Conservation (phyloP, 2,329 filamentous ascomycete species). For the Sporothrix sp. region DNA sequence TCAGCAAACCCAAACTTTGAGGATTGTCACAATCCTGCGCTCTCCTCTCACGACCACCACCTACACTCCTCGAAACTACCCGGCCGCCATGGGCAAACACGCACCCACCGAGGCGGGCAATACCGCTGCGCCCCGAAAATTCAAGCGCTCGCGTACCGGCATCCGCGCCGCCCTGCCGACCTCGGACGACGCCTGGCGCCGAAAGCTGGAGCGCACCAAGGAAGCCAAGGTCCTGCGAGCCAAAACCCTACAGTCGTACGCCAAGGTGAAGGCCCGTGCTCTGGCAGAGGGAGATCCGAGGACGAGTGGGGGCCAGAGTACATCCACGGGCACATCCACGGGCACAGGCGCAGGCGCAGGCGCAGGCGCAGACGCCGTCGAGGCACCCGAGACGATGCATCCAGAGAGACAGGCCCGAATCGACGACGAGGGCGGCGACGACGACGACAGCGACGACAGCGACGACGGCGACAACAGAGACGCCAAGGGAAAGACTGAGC, state of each 20-base stretch:
- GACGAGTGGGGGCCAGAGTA: constrained; percentile 4
- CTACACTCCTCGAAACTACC: background rate
- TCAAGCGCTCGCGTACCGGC: constrained; percentile 13
- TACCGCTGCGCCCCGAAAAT: background rate
- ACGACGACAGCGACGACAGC: background rate
- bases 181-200: constrained; percentile 17
- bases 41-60: background rate
- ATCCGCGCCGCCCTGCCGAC: constrained; percentile 14
- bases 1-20: background rate
- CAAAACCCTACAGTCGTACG: constrained; percentile 86
- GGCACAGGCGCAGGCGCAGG: no score
- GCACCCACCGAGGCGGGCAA: background rate
- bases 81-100: constrained; percentile 6
- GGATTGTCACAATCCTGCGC: background rate
- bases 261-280: constrained; percentile 65
- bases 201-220: constrained; percentile 54
- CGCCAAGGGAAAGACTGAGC: background rate
- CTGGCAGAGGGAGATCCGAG: constrained; percentile 9
- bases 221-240: constrained; percentile 80
- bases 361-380: background rate
- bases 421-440: constrained; percentile 21
- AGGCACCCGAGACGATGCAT: constrained; percentile 25
- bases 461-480: background rate
- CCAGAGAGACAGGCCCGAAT: constrained; percentile 34
- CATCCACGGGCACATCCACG: no score